These are phyloP conservation scores for Scutellaria minor DNA, from an alignment of 257 asterid species.

Conservation along the genomic window DNA sequence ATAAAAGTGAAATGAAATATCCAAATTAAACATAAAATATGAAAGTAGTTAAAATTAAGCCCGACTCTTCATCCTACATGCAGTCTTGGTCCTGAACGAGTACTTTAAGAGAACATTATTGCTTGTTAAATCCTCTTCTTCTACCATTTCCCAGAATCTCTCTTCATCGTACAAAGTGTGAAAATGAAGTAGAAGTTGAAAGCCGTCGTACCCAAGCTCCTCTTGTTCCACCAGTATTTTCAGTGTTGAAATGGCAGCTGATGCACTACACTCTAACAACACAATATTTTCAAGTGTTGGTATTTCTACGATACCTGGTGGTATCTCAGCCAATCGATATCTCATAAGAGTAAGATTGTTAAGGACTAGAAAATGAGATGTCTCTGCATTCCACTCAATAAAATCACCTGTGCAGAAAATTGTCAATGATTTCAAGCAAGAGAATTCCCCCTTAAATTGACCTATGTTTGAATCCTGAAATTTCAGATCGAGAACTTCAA, in stretches of 20 bases:
- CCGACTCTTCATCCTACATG: too few species aligned
- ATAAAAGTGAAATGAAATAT: too few species aligned
- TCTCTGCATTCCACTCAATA: too few species aligned
- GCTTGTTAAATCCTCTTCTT: background rate
- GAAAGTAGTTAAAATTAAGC: too few species aligned
- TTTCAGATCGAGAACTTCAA: conserved; percentile 5
- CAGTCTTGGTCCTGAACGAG: background rate
- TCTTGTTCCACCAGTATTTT: conserved; percentile 25
- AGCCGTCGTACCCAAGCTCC: conserved; percentile 18
- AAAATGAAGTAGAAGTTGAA: background rate
- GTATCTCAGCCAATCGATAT: background rate
- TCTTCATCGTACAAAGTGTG: background rate
- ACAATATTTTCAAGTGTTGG: conserved; percentile 1
- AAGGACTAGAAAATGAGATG: background rate
- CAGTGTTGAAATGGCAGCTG: conserved; percentile 8
- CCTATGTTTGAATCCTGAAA: too few species aligned
- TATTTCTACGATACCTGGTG: background rate
- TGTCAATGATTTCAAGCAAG: background rate
- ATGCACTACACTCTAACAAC: background rate
- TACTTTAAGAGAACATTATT: background rate
- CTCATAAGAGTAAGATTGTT: background rate
- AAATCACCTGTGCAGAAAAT: background rate
- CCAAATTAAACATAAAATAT: too few species aligned
- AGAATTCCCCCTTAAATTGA: background rate
- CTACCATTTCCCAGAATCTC: background rate